Evolutionary conservation across 2,329 filamentous ascomycete genomes (phyloP), one percentile per base, ranked within the genome.

Genomic region (Aspergillus viridinutans): DNA sequence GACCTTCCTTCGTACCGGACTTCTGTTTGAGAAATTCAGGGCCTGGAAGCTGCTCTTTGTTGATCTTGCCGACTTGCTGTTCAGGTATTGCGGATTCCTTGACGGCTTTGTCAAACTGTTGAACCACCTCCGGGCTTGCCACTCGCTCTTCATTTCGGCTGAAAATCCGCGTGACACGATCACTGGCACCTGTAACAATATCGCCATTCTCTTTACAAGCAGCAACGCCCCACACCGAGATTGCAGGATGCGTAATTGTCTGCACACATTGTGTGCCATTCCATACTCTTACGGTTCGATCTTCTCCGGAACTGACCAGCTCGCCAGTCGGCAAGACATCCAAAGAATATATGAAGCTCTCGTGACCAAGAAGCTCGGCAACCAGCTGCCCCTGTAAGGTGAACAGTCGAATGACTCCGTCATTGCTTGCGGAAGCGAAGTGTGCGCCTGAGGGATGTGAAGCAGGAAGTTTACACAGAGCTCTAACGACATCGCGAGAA

Each of bases 181-280:
- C 94, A 72, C 93, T 99, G 28, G 93, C 88, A 32, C 93, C 94
- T 2, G 90, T 90, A n/a, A 91, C 90, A 59, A 99, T 93, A 67
- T 99, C 95, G 23, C 94, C 93, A 50, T 85, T 95, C 60, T 90
- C 85, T 0, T 81, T 70, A 68, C 90, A 94, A 10, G 85, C 89
- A n/a, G 92, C 90, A 20, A 99, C 91, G 14, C 85, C 82, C 94
- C 94, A 99, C 4, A 99, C 92, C 0, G 93, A 97, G 55, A 97
- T 95, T 9, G 94, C 94, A 10, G 94, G 94, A 68, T 97, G 92
- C 1, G 93, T 97, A 62, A 99, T 97, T 42, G 93, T 97, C 74
- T 99, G 94, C 49, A 96, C 77, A 71, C 93, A 97, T 56, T 92
- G 82, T 14, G 80, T 83, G 48, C 88, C 90, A 64, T 84, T 87